Evolutionary conservation across 1,284 basidiomycete genomes (phyloP).

Genomic region (Lentinus polychrous): DNA sequence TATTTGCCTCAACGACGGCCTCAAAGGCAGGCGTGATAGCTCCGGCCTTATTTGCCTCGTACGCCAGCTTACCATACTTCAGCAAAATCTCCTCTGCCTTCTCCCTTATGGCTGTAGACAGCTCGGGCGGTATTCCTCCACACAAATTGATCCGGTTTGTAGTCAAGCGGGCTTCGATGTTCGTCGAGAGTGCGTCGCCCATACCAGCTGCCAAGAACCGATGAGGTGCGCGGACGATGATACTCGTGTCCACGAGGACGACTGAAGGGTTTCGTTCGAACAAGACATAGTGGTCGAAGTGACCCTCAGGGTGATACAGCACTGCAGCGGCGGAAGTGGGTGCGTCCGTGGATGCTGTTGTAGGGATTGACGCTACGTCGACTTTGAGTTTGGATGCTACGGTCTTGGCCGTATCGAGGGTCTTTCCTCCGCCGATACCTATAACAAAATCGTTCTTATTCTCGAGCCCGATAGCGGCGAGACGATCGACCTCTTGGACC

Average conservation of each 20-base stretch:
- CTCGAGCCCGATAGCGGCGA: conserved; percentile 16
- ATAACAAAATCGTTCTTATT: conserved; percentile 25
- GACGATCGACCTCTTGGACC: conserved; percentile 23
- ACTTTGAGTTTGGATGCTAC: conserved; percentile 24
- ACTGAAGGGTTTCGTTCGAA: conserved; percentile 26
- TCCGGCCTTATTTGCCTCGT: conserved; percentile 27
- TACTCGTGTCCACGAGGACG: conserved; percentile 29
- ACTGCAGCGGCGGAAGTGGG: conserved; percentile 29
- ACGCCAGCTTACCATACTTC: conserved; percentile 27
- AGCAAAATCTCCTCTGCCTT: conserved; percentile 32
- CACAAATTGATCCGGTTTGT: conserved; percentile 26
- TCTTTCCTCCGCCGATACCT: conserved; percentile 29
- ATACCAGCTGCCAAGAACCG: conserved; percentile 29
- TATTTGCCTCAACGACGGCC: conserved; percentile 30
- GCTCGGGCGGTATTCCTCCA: conserved; percentile 24
- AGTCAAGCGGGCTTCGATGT: conserved; percentile 26
- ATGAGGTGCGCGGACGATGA: conserved; percentile 24
- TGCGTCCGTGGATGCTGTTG: conserved; percentile 29
- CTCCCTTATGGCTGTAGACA: conserved; percentile 25
- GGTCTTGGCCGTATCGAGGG: conserved; percentile 27
- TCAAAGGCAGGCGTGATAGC: conserved; percentile 28
- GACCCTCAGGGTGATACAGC: conserved; percentile 25
- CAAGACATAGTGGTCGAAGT: conserved; percentile 28
- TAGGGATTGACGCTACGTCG: conserved; percentile 26
- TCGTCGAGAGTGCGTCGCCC: conserved; percentile 29